Evolutionary conservation across 176 grass and related monocot species (phyloP), one percentile per base, ranked within the genome.

Genomic region (Chrysopogon serrulatus): DNA sequence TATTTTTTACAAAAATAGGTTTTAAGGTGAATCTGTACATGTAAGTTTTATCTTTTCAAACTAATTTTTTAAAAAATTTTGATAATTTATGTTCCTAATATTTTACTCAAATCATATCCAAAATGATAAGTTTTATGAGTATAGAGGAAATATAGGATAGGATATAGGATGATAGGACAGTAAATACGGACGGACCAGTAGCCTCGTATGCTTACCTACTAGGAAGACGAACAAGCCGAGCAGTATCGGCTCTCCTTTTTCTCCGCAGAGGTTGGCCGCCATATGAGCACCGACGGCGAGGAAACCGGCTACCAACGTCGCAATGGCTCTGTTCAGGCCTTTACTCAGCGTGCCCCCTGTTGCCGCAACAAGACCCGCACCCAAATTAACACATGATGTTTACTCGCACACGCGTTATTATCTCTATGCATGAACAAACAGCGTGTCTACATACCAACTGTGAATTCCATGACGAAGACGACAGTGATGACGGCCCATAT

Each of bases 401-500:
- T 43, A 59, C 9, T 18, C 48, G 40, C 10, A 62, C n/a, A n/a
- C n/a, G n/a, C 39, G 45, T 45, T 53, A 21, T 21, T 53, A 8
- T n/a, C n/a, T n/a, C n/a, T n/a, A n/a, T n/a, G n/a, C n/a, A n/a
- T n/a, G n/a, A 15, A 39, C 36, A 39, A 26, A 47, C 13, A 10
- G 21, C n/a, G 10, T 13, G 15, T 4, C 16, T 33, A 33, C 85
- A 28, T 43, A 98, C 95, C 95, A 9, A 92, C 95, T 5, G 95
- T 95, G 74, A 85, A 98, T 65, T 98, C 96, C 92, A 98, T 98
- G 89, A 98, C 93, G 18, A 95, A 80, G 17, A 92, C 96, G 44
- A 95, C 96, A 34, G 92, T 95, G 56, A 98, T 77, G 34, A 98
- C 96, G 1, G 96, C 96, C 92, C 92, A 95, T 6, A 98, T 36